Evolutionary conservation across 1,284 basidiomycete genomes (phyloP).

Genomic region (Boletus semigastroideus): DNA sequence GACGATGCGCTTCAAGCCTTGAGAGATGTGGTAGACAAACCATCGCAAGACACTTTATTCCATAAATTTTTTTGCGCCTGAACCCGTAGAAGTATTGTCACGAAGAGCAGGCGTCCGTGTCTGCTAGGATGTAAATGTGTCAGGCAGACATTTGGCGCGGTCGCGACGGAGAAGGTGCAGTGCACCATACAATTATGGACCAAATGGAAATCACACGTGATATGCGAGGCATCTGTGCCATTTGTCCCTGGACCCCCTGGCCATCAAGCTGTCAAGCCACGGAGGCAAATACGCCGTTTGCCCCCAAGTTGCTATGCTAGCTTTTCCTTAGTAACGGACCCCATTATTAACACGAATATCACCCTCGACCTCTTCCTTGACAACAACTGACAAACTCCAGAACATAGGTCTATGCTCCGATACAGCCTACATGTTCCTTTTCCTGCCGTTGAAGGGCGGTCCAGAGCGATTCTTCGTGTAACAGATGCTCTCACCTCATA

Average conservation of each 20-base stretch:
- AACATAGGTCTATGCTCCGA: too few species aligned
- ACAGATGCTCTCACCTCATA: neutral
- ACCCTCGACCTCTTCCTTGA: too few species aligned
- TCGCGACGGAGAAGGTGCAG: neutral
- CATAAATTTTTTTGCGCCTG: conserved; percentile 13
- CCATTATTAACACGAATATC: too few species aligned
- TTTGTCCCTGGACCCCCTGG: neutral
- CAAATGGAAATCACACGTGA: neutral
- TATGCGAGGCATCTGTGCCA: neutral
- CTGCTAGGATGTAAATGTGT: neutral
- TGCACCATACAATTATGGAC: too few species aligned
- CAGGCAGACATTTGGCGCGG: neutral
- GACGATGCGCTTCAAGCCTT: neutral
- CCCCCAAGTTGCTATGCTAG: neutral
- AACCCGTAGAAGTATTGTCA: conserved; percentile 4
- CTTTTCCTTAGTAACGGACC: neutral
- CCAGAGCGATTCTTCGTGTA: neutral
- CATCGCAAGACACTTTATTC: conserved; percentile 15
- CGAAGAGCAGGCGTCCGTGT: neutral
- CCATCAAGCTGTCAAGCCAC: neutral
- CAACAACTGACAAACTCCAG: too few species aligned
- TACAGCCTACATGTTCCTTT: too few species aligned
- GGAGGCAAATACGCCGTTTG: neutral
- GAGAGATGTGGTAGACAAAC: conserved; percentile 14
- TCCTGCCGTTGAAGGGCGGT: too few species aligned